A percentile compares a stretch with the other conserved stretches of the same genome.
phyloP scores from a whole-genome alignment of 2,329 filamentous ascomycete genomes.

The Epichloe hybrida region DNA sequence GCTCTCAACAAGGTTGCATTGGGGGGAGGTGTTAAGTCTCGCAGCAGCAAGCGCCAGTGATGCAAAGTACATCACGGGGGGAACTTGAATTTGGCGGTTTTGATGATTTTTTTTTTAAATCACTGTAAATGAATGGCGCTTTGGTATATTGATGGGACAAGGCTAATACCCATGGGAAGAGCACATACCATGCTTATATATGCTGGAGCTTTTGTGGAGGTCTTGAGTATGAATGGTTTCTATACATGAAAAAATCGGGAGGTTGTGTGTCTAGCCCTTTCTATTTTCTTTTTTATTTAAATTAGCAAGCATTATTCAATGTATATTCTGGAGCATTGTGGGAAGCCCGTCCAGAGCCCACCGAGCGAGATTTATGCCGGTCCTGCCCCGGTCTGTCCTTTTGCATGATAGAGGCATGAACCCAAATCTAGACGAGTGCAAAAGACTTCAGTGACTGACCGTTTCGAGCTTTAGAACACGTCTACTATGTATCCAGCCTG shows the following conservation, averaged over 20 bases:
- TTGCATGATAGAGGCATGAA: too few relatives aligned
- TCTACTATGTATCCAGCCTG: too few relatives aligned
- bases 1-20: neutral
- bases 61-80: neutral
- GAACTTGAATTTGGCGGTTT: neutral
- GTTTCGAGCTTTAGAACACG: too few relatives aligned
- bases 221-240: neutral
- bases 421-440: too few relatives aligned
- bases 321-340: neutral
- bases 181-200: neutral
- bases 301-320: slow-evolving; percentile 1
- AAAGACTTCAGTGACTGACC: too few relatives aligned
- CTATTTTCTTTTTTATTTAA: neutral
- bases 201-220: neutral
- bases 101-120: neutral
- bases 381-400: too few relatives aligned
- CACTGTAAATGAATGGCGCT: slow-evolving; percentile 4
- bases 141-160: neutral
- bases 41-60: neutral
- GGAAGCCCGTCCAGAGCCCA: too few relatives aligned
- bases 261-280: neutral
- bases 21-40: neutral
- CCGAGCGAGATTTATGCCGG: too few relatives aligned
- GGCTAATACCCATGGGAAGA: slow-evolving; percentile 3
- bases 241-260: neutral